Base-by-base conservation (phyloP, 129 eudicot species). In the Helianthus tuberosus region DNA sequence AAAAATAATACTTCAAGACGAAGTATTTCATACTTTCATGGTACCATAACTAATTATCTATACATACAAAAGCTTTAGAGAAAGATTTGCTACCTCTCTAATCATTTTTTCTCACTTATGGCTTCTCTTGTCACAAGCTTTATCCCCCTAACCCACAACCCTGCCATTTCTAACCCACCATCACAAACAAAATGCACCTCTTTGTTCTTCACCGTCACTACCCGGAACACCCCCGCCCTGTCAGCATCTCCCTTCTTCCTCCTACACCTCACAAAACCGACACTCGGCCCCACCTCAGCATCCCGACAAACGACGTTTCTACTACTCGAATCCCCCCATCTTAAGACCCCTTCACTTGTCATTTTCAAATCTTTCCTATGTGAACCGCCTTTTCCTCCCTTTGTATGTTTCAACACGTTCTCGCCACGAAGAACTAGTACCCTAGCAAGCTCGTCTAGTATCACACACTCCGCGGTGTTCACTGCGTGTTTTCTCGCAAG, bases 141-240 rank as follows among this genome's bases (percentile, higher is more conserved):
- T 58, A 93, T 86, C 74, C 98, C 98, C 78, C 96, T 80, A 55
- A 86, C 96, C 98, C 98, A 93, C 83, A 93, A 64, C 82, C 86
- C 85, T 5, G 98, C 97, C 85, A 65, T 85, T 63, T 90, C 93
- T 51, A 47, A 49, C 55, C 98, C 98, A 11, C 98, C 97, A 3
- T 90, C 88, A 71, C 96, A 90, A 77, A 90, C 89, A 85, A 94
- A 94, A 81, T 94, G 97, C 82, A 94, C 89, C 73, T 94, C 98
- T 86, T 90, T 94, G 72, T 85, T 88, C 86, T 85, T 90, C 39
- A 82, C 71, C 3, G 98, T 94, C 75, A 80, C 80, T 71, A 90
- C 96, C 38, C 89, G 86, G 57, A 94, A 94, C 11, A 88, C 53
- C 72, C 98, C 98, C 0, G 81, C 82, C 50, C 49, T 57, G 14